Evolutionary conservation across 2,329 filamentous ascomycete genomes (phyloP), one percentile per base, ranked within the genome.

Genomic region (Claviceps sp.): DNA sequence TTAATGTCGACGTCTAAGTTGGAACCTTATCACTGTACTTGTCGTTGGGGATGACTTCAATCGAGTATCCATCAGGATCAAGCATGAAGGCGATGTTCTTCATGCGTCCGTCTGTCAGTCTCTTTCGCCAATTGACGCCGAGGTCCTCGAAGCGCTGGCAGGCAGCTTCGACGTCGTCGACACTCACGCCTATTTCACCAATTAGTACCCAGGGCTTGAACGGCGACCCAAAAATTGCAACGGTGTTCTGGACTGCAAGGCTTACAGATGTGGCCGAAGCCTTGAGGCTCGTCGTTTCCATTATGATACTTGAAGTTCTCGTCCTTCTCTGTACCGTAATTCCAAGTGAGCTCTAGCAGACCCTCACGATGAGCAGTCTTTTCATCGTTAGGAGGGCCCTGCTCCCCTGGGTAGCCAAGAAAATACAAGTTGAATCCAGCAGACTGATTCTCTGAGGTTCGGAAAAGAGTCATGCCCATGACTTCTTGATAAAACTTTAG

Each of bases 51-150:
- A 95, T 74, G 61, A 84, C 64, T 69, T 85, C 82, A 51, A 89
- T 77, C 87, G 86, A 94, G 70, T 94, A 95, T 48, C 78, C 80
- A 68, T 95, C 89, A 0, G 90, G 89, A 60, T 91, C 91, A 47
- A 95, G 73, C 47, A 97, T 71, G 64, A 97, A 97, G 0, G 93
- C 93, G 51, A 97, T 84, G 58, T 93, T 88, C 76, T 87, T 91
- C 90, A 96, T 95, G 46, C 79, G 75, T 2, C 91, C 91, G 57
- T 97, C 91, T 2, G 88, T 95, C 55, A 97, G 76, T 58, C 87
- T 78, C 82, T 97, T 97, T 81, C 95, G 95, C 88, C 89, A 98
- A 68, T 78, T 83, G 52, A 91, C 85, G 5, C 84, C 79, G 63
- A 87, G 72, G 52, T 82, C 79, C 65, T 97, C 93, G 60, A 97